phyloP scores from a whole-genome alignment of 2,329 filamentous ascomycete genomes.

The Thelonectria blattea region DNA sequence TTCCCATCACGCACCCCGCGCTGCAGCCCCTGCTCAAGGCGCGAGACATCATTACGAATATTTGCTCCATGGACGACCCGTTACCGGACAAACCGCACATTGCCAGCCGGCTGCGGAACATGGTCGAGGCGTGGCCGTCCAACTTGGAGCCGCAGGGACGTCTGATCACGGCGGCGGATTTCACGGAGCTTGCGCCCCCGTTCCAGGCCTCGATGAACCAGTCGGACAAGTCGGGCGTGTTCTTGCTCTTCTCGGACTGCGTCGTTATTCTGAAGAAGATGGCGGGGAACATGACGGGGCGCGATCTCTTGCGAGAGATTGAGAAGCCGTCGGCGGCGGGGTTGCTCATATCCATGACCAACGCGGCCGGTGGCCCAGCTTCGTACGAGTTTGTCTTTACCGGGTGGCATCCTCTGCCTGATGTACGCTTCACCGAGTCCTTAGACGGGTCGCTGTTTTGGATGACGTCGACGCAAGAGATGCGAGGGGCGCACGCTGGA shows the following conservation, averaged over 20 bases:
- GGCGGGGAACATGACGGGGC: conserved; percentile 68
- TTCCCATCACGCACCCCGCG: conserved; percentile 86
- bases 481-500: conserved; percentile 60
- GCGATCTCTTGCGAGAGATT: conserved; percentile 81
- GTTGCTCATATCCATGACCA: conserved; percentile 68
- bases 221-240: conserved; percentile 66
- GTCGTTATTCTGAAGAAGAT: conserved; percentile 79
- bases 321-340: conserved; percentile 76
- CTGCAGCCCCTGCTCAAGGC: conserved; percentile 84
- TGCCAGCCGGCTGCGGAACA: conserved; percentile 73
- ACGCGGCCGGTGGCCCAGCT: conserved; percentile 64
- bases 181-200: conserved; percentile 76
- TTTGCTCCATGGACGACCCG: conserved; percentile 87
- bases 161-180: conserved; percentile 81
- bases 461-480: conserved; percentile 68
- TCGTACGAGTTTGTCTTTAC: conserved; percentile 76
- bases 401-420: conserved; percentile 72
- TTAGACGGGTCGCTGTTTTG: conserved; percentile 68
- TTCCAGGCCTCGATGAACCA: conserved; percentile 57
- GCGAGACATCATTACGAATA: conserved; percentile 91
- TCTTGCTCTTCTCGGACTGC: conserved; percentile 85
- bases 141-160: conserved; percentile 77
- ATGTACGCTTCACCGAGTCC: conserved; percentile 76
- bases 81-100: conserved; percentile 74
- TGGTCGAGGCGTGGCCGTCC: conserved; percentile 79